phyloP scores from a whole-genome alignment of 768 basidiomycete genomes.

The Pholiota microspora region DNA sequence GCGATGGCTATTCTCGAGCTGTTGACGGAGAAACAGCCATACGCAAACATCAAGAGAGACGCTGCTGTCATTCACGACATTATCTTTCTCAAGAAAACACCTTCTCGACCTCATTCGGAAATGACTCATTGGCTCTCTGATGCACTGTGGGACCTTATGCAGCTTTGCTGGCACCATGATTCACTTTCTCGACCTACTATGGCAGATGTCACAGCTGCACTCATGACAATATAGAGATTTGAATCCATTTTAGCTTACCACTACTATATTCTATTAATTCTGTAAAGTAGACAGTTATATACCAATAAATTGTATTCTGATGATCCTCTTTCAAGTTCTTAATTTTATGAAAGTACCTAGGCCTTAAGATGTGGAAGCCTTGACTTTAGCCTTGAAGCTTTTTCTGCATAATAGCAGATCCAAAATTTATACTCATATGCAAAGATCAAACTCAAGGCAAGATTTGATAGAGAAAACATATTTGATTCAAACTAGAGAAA shows the following conservation, averaged over 20 bases:
- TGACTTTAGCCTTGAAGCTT: too few species aligned
- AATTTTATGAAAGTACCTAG: too few species aligned
- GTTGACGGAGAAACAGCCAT: conserved; percentile 51
- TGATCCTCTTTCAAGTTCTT: too few species aligned
- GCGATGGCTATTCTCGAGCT: conserved; percentile 62
- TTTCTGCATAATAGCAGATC: too few species aligned
- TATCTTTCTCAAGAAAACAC: conserved; percentile 32
- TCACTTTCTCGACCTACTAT: conserved; percentile 39
- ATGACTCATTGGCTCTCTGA: conserved; percentile 41
- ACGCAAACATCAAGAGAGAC: conserved; percentile 47
- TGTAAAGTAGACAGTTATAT: too few species aligned
- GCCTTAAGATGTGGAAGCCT: too few species aligned
- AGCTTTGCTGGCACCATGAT: conserved; percentile 43
- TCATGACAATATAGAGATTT: neutral
- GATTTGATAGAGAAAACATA: too few species aligned
- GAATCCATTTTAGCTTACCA: too few species aligned
- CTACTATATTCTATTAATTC: too few species aligned
- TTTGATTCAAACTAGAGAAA: neutral
- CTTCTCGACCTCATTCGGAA: conserved; percentile 39
- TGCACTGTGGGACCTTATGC: conserved; percentile 44
- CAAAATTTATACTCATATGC: too few species aligned
- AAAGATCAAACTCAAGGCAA: too few species aligned
- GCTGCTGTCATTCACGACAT: conserved; percentile 48
- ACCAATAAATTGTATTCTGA: too few species aligned
- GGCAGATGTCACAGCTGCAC: conserved; percentile 28